Evolutionary conservation across 2,329 filamentous ascomycete genomes (phyloP).

Genomic region (Tolypocladium inflatum): DNA sequence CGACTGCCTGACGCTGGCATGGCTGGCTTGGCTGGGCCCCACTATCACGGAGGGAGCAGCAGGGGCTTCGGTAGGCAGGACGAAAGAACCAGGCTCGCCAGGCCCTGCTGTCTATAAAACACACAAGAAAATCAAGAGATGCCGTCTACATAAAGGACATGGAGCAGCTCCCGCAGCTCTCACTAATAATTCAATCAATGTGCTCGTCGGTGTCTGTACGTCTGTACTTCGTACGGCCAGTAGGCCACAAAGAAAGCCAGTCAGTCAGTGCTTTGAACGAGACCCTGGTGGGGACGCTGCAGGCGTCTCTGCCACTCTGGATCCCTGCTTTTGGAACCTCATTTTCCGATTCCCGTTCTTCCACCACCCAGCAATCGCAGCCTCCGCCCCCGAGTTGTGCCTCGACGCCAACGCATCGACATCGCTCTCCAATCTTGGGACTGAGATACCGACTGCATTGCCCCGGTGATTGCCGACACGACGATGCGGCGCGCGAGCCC

Average conservation of each 20-base stretch:
- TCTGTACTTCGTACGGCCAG: no score
- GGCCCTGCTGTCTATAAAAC: neutral
- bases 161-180: no score
- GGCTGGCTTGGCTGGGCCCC: no score
- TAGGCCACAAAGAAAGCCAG: neutral
- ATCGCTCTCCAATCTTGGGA: no score
- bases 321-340: neutral
- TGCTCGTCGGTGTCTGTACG: no score
- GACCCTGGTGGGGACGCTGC: neutral
- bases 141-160: no score
- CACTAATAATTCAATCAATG: neutral
- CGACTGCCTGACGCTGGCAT: neutral
- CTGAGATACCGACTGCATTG: neutral
- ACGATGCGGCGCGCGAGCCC: slow-evolving; percentile 28
- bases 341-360: neutral
- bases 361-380: neutral
- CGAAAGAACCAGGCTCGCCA: neutral
- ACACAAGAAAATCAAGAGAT: neutral
- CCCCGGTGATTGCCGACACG: neutral
- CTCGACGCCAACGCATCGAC: neutral
- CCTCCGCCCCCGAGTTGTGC: neutral
- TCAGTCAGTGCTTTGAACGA: neutral
- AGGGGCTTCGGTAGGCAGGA: neutral
- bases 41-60: neutral
- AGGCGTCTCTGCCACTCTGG: neutral